Base-by-base conservation (phyloP, 225 moss, liverwort and hornwort genomes). In the Lunularia cruciata region DNA sequence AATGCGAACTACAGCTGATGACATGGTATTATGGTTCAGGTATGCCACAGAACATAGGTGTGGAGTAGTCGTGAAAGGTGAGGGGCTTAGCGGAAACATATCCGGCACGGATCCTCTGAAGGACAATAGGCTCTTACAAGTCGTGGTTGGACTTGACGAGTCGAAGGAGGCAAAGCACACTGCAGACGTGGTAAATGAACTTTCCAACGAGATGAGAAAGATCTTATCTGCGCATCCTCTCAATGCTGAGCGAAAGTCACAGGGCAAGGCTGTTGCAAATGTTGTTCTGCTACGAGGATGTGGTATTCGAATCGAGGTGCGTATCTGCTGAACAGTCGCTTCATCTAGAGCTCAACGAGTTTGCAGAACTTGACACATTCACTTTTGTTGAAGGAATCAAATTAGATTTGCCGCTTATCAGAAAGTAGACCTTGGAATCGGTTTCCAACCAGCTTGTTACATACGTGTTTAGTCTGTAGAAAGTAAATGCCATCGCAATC, bases 1-100 rank as follows among this genome's bases (percentile, higher is more conserved):
- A 67, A 3, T 20, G 2, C 35, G 8, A 19, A 57, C 18, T 57
- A 3, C 14, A 32, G 32, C n/a, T n/a, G n/a, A n/a, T n/a, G n/a
- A n/a, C n/a, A n/a, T n/a, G n/a, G n/a, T n/a, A 9, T 54, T 36
- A 6, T 47, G 3, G 19, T 16, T 37, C 93, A 98, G 93, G 66
- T 98, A 98, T 79, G 98, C 98, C 39, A 98, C 98, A 36, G 98
- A 98, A 76, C 98, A 93, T 78, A 83, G 93, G 72, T 98, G 98
- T 83, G 98, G 98, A 63, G 98, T 98, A 47, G 98, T 98, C 13
- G 88, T 98, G 47, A 98, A 92, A 51, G 98, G 98, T 52, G 81
- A 89, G 45, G 89, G 89, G 33, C 73, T 98, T 45, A 85, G 88
- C 72, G 98, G 93, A 57, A 98, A 91, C 76, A 91, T 98, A 75